Base-by-base conservation (phyloP, 257 asterid genomes). In the Solanum stenotomum region DNA sequence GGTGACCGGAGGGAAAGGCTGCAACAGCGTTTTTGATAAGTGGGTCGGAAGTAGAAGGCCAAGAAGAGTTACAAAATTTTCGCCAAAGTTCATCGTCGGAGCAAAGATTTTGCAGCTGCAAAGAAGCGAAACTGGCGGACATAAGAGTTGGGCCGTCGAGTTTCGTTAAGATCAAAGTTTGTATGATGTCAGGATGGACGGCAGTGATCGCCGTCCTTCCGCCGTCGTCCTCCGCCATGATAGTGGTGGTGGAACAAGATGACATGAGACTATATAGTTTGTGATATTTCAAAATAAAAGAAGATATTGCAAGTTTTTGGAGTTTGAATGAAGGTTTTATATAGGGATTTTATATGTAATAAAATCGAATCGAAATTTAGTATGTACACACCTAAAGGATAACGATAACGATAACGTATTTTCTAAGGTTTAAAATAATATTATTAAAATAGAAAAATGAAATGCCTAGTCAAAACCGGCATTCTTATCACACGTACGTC, bases 61-160 rank as follows among this genome's bases (percentile, higher is more conserved):
- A 96, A 63, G 86, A 90, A 61, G 93, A 76, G 87, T 89, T 81
- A 90, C 99, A 94, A 74, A 95, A 89, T 14, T 84, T 70, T 85
- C 86, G 90, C 98, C 99, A 96, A 38, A 96, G 94, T 8, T 27
- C 68, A 34, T 96, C 93, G 34, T 91, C 92, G 10, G 87, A 71
- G 81, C 98, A 94, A 6, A 96, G 90, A 18, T 87, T 87, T 71
- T 90, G 89, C 10, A 94, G 76, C 10, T 90, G 87, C 0, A 92
- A 71, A 79, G 95, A 92, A 29, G 94, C 89, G 72, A 91, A 92
- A 91, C 91, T 88, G 61, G 97, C 59, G 78, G 96, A 87, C 89
- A 96, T 94, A 22, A 96, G 99, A 8, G 95, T 89, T 42, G 91
- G 91, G 78, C 97, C 98, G 88, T 96, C 99, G 42, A 96, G 95